These are phyloP conservation scores for Alternaria triticimaculans DNA, from an alignment of 2,329 filamentous ascomycete genomes.

Conservation along the genomic window DNA sequence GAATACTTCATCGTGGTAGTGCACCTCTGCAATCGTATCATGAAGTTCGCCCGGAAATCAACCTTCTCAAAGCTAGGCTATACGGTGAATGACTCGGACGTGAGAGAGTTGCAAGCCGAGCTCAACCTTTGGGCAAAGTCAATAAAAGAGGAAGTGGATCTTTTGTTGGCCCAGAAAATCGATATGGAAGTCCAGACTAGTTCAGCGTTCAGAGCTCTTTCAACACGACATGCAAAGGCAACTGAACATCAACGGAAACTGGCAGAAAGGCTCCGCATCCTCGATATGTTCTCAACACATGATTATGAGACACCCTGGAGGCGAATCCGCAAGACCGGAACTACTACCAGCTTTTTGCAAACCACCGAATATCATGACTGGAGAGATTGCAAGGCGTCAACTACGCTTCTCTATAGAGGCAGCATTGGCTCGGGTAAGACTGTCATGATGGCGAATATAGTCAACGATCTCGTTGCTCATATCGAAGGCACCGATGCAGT, in stretches of 20 bases:
- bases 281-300: conserved; percentile 36
- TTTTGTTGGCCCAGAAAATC: conserved; percentile 12
- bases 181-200: conserved; percentile 36
- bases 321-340: background rate
- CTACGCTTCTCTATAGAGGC: background rate
- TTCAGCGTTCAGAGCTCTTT: conserved; percentile 23
- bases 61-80: background rate
- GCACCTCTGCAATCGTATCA: background rate
- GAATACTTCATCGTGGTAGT: conserved; percentile 37
- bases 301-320: background rate
- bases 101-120: background rate
- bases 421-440: background rate
- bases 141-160: conserved; percentile 48
- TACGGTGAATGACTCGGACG: background rate
- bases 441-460: background rate
- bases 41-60: background rate
- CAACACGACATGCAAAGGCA: background rate
- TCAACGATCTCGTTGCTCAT: background rate
- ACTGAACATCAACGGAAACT: background rate
- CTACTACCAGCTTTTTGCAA: background rate
- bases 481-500: background rate
- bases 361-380: background rate
- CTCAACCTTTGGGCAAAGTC: conserved; percentile 39
- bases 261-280: background rate
- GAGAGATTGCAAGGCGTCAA: background rate